Percentiles rank a stretch among this genome's conserved stretches.
Evolutionary conservation across 441 rosid species (phyloP).

Genomic region (Hypseocharis bilobata): DNA sequence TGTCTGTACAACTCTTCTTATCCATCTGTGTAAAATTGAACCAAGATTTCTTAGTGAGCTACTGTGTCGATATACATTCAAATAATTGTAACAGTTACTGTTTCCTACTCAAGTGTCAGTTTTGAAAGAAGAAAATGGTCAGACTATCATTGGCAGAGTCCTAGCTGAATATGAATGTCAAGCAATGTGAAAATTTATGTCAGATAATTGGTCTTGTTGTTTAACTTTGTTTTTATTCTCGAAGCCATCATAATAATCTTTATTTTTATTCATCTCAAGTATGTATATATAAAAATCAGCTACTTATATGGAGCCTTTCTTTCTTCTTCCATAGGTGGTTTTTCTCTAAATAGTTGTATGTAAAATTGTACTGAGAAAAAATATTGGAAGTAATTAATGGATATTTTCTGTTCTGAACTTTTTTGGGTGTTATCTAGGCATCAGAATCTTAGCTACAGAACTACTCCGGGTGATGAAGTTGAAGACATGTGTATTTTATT

Average conservation of each 20-base stretch:
- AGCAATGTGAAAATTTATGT: not conserved
- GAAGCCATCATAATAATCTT: not conserved
- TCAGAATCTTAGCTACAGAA: conserved; percentile 61
- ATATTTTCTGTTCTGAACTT: conserved; percentile 6
- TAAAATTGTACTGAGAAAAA: not conserved
- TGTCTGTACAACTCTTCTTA: too few relatives aligned
- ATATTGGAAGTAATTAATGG: not conserved
- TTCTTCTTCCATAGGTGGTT: not conserved
- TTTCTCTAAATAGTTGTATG: not conserved
- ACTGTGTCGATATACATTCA: too few relatives aligned
- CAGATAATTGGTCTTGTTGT: not conserved
- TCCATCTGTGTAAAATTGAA: too few relatives aligned
- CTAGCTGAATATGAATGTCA: not conserved
- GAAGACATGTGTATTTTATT: conserved; percentile 86
- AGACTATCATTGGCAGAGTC: not conserved
- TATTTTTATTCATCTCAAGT: not conserved
- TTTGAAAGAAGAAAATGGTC: not conserved
- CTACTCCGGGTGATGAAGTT: conserved; percentile 80
- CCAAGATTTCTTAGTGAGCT: too few relatives aligned
- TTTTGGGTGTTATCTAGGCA: conserved; percentile 37
- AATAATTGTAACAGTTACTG: not conserved
- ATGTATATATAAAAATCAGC: not conserved
- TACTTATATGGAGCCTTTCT: not conserved
- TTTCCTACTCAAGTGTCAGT: not conserved
- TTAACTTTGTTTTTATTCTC: not conserved